A percentile compares a stretch with the other conserved stretches of the same genome.
Conservation (phyloP, 2,329 filamentous ascomycete genomes). For the Colletotrichum aenigma region DNA sequence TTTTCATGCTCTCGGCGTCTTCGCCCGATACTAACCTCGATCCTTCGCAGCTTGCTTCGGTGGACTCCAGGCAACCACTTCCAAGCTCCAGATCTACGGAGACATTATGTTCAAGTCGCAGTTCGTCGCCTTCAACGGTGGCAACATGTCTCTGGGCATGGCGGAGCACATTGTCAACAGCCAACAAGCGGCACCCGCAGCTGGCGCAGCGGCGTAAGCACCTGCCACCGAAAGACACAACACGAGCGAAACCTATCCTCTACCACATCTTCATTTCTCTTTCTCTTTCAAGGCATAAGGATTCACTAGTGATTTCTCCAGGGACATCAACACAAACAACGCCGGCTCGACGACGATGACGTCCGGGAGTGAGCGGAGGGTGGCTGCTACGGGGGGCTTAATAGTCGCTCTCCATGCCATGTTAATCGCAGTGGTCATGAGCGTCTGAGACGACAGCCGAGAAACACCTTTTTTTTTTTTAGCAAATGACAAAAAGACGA, state of each 20-base stretch:
- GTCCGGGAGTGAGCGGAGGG: not conserved
- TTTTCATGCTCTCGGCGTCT: constrained; percentile 5
- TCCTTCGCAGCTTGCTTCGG: constrained; percentile 62
- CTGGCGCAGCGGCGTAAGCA: constrained; percentile 19
- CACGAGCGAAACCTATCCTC: not conserved
- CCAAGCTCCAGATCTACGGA: constrained; percentile 64
- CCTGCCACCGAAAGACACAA: not conserved
- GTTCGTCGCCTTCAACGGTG: constrained; percentile 62
- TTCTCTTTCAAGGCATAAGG: constrained; percentile 4
- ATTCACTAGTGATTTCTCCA: constrained; percentile 13
- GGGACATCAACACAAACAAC: constrained; percentile 11
- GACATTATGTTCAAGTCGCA: constrained; percentile 67
- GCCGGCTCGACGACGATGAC: not conserved
- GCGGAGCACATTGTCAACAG: constrained; percentile 31
- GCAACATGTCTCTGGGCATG: constrained; percentile 58
- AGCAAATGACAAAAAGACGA: not conserved
- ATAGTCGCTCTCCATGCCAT: not conserved
- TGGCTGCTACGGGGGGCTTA: not conserved
- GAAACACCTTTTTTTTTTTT: not conserved
- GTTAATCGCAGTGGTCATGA: constrained; percentile 8
- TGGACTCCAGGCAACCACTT: constrained; percentile 65
- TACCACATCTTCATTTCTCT: not conserved
- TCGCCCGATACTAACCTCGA: not conserved
- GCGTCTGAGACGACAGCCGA: constrained; percentile 5
- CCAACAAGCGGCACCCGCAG: not conserved